Conservation (phyloP, 441 rosid species). For the Dalechampia spathulata region DNA sequence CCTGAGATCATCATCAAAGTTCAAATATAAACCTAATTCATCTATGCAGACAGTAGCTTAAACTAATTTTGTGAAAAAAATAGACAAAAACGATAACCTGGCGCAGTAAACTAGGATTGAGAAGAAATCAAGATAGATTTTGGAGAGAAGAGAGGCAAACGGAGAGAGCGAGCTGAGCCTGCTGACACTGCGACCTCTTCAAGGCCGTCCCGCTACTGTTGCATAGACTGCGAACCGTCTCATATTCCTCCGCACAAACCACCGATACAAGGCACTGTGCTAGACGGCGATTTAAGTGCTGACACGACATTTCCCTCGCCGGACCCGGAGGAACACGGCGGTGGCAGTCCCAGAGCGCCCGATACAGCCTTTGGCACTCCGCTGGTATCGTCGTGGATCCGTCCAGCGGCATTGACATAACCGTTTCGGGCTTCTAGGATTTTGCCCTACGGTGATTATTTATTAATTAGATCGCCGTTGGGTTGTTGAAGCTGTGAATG, state of each 20-base stretch:
- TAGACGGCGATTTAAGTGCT: slow-evolving; percentile 64
- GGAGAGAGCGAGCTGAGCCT: slow-evolving; percentile 70
- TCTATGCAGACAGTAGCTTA: no score
- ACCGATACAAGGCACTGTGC: slow-evolving; percentile 69
- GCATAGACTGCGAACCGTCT: slow-evolving; percentile 68
- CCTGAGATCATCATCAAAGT: no score
- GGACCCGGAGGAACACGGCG: slow-evolving; percentile 48
- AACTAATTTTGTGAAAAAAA: no score
- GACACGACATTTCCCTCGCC: slow-evolving; percentile 45
- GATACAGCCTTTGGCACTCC: slow-evolving; percentile 55
- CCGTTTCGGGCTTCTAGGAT: no score
- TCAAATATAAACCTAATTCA: no score
- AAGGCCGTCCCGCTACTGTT: slow-evolving; percentile 73
- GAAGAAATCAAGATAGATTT: no score
- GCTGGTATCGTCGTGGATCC: background rate
- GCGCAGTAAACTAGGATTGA: no score
- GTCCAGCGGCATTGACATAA: no score
- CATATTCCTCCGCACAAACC: slow-evolving; percentile 64
- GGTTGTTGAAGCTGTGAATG: no score
- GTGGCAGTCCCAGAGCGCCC: slow-evolving; percentile 64
- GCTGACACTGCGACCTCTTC: slow-evolving; percentile 70
- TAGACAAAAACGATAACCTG: no score
- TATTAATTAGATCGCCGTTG: no score
- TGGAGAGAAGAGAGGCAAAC: slow-evolving; percentile 49
- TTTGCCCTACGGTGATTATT: no score